phyloP scores from a whole-genome alignment of 192 early-diverging fungal species.

The Helicostylum pulchrum region DNA sequence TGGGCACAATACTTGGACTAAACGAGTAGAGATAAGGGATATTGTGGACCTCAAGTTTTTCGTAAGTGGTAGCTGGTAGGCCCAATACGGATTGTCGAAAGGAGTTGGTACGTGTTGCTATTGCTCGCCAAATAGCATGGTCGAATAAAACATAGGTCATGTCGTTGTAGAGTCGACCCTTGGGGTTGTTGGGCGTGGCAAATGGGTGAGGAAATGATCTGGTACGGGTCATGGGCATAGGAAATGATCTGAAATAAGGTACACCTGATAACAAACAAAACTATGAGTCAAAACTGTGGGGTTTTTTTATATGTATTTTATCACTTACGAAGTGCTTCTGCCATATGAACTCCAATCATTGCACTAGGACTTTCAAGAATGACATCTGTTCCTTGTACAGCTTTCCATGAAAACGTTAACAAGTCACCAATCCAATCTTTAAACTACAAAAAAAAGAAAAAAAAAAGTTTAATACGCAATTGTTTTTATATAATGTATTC shows the following conservation, averaged over 20 bases:
- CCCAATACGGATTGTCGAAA: constrained; percentile 50
- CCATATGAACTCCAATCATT: constrained; percentile 67
- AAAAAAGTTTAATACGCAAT: no score
- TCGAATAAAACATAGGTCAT: constrained; percentile 69
- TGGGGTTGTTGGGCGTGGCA: constrained; percentile 48
- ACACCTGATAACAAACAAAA: constrained; percentile 34
- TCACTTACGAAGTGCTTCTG: constrained; percentile 51
- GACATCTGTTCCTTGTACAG: constrained; percentile 60
- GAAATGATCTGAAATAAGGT: constrained; percentile 64
- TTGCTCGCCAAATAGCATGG: constrained; percentile 64
- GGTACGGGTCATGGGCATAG: constrained; percentile 81
- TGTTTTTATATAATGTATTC: neutral
- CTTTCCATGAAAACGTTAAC: constrained; percentile 48
- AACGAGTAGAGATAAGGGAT: constrained; percentile 68
- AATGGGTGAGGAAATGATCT: constrained; percentile 70
- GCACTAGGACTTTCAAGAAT: constrained; percentile 64
- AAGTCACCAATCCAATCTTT: constrained; percentile 62
- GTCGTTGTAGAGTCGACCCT: constrained; percentile 55
- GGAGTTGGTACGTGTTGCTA: constrained; percentile 51
- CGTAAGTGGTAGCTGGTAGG: constrained; percentile 45
- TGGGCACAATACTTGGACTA: constrained; percentile 56
- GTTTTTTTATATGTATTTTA: no score
- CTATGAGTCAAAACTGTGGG: no score
- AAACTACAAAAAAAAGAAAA: constrained; percentile 33
- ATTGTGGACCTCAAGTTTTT: constrained; percentile 48